Percentiles rank a stretch among this genome's conserved stretches.
phyloP scores from a whole-genome alignment of 23 red algal genomes.

The Gracilaria domingensis region DNA sequence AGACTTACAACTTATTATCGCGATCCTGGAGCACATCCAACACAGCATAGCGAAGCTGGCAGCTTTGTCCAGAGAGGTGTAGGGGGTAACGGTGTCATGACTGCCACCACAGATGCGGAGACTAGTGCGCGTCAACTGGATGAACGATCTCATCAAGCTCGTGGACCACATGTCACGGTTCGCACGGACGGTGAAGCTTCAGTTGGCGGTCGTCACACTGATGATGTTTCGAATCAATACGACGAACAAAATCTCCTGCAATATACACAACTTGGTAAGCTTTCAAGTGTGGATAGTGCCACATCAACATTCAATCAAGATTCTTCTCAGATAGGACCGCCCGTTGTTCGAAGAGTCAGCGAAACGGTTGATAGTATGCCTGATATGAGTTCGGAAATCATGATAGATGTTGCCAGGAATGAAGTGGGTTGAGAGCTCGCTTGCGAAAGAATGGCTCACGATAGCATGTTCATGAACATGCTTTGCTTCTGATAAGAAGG shows the following conservation, averaged over 20 bases:
- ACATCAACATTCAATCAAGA: conserved; percentile 61
- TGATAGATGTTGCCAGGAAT: not conserved
- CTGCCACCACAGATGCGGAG: conserved; percentile 6
- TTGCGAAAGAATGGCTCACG: not conserved
- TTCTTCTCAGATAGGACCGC: conserved; percentile 41
- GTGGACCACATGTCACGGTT: conserved; percentile 1
- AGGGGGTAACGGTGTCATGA: conserved; percentile 12
- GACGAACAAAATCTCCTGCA: conserved; percentile 40
- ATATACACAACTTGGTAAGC: conserved; percentile 45
- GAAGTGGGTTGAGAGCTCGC: conserved; percentile 27
- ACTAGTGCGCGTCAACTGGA: not conserved
- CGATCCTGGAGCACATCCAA: conserved; percentile 3
- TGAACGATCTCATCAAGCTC: conserved; percentile 16
- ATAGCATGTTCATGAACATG: not conserved
- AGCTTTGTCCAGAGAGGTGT: not conserved
- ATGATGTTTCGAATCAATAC: conserved; percentile 16
- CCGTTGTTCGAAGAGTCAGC: conserved; percentile 51
- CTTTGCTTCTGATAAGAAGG: not conserved
- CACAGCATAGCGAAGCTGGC: conserved; percentile 18
- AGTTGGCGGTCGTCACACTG: conserved; percentile 15
- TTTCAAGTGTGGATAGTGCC: conserved; percentile 69
- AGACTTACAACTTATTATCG: conserved; percentile 43
- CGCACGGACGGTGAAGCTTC: conserved; percentile 18
- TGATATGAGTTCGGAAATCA: conserved; percentile 29
- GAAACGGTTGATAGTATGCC: conserved; percentile 66